phyloP scores from a whole-genome alignment of 306 rosid genomes.

The Canavalia gladiata region DNA sequence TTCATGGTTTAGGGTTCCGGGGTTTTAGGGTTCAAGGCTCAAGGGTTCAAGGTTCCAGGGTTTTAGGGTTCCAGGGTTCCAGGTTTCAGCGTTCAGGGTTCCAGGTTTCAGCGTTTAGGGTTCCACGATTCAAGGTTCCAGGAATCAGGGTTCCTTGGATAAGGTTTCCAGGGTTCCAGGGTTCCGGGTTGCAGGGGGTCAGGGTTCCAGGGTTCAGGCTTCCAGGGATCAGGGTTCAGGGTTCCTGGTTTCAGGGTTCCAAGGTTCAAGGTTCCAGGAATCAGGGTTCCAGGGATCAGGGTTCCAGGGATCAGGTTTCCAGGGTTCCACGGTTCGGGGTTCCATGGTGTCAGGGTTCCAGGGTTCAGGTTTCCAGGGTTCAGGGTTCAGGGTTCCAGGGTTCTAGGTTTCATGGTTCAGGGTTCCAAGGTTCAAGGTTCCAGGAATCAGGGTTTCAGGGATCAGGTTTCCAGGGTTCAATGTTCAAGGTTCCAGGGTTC shows the following conservation, averaged over 20 bases:
- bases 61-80: background rate
- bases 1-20: background rate
- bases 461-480: background rate
- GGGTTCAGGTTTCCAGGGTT: background rate
- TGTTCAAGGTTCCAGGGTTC: background rate
- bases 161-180: background rate
- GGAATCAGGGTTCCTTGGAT: background rate
- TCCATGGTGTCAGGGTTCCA: background rate
- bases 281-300: no score
- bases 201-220: no score
- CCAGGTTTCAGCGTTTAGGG: background rate
- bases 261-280: background rate
- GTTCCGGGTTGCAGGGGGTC: background rate
- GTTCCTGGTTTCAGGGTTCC: background rate
- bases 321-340: background rate
- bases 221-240: no score
- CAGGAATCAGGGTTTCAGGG: background rate
- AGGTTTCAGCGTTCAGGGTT: background rate
- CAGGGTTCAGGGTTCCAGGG: background rate
- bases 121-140: background rate
- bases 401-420: background rate
- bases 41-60: background rate
- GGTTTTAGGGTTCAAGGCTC: background rate
- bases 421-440: background rate
- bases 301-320: conserved; percentile 1